Base-by-base conservation (phyloP, 371 early-diverging fungal species). In the Capillidium rhysosporum region DNA sequence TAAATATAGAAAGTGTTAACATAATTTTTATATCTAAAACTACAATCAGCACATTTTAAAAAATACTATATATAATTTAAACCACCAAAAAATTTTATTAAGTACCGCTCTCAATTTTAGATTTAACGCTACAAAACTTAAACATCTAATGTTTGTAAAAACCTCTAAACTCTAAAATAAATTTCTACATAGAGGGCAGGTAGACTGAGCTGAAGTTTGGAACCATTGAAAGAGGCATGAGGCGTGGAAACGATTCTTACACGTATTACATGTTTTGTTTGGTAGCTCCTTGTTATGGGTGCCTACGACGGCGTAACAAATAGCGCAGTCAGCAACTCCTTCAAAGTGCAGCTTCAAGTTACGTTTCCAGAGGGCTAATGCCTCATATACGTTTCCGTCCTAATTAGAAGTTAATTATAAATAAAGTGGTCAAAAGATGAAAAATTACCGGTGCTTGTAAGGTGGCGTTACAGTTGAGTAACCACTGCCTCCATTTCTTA, bases 191-290 rank as follows among this genome's bases (percentile, higher is more conserved):
- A 92, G 62, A 29, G 93, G 93, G 66, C 93, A 92, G 20, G 89
- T 86, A 41, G 86, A 79, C 59, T 90, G 87, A 65, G 79, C 83
- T 49, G 84, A 82, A 2, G 89, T 80, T 54, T 73, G 71, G 75
- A 92, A 91, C 93, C 93, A 92, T 77, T 84, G 92, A 72, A 79
- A 92, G 48, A 96, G 64, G 66, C 98, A 97, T 41, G 87, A 76
- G 2, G 86, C 75, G 58, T 97, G 98, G 77, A 90, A 97, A 58
- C 79, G 74, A 68, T 95, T 82, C 66, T 92, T 92, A 69, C 97
- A 97, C 0, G 93, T 94, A 52, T 75, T 73, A 71, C 97, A 97
- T 43, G 79, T 76, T 65, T 89, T 88, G 54, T 66, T 80, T 25
- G 97, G 97, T 61, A 94, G 68, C n/a, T 85, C 75, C 51, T 83